Conservation (phyloP, 192 early-diverging fungal species). For the Coemansia javaensis region DNA sequence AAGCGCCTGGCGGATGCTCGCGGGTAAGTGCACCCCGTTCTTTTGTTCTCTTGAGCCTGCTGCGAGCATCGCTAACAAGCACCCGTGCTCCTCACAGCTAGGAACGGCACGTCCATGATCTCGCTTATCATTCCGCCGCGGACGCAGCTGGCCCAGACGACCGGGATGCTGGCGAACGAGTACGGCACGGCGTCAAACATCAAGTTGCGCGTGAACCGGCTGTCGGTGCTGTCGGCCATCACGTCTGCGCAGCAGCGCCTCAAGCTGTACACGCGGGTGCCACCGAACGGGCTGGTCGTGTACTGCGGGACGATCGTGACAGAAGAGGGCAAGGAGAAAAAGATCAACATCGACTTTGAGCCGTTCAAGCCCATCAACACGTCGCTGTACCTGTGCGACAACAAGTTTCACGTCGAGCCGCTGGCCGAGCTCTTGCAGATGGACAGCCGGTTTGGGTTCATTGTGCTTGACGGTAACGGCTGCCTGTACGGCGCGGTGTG, state of each 20-base stretch:
- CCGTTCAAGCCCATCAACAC: slow-evolving; percentile 97
- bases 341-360: slow-evolving; percentile 92
- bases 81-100: background rate
- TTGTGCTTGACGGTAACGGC: slow-evolving; percentile 98
- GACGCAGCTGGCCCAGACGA: slow-evolving; percentile 77
- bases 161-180: slow-evolving; percentile 90
- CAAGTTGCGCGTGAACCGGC: slow-evolving; percentile 94
- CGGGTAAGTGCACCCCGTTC: too few relatives aligned
- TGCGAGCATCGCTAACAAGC: background rate
- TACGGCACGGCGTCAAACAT: slow-evolving; percentile 97
- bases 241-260: slow-evolving; percentile 91
- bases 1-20: too few relatives aligned
- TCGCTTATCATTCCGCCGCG: slow-evolving; percentile 85
- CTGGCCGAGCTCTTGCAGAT: slow-evolving; percentile 82
- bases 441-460: slow-evolving; percentile 93
- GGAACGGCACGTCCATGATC: slow-evolving; percentile 98
- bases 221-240: slow-evolving; percentile 89
- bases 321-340: slow-evolving; percentile 96
- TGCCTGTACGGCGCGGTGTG: slow-evolving; percentile 84
- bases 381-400: slow-evolving; percentile 92
- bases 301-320: slow-evolving; percentile 91
- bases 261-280: slow-evolving; percentile 82
- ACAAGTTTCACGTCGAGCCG: slow-evolving; percentile 93
- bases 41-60: too few relatives aligned
- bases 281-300: slow-evolving; percentile 86